Evolutionary conservation across 257 asterid species (phyloP), one percentile per base, ranked within the genome.

Genomic region (Solanum bulbocastanum): DNA sequence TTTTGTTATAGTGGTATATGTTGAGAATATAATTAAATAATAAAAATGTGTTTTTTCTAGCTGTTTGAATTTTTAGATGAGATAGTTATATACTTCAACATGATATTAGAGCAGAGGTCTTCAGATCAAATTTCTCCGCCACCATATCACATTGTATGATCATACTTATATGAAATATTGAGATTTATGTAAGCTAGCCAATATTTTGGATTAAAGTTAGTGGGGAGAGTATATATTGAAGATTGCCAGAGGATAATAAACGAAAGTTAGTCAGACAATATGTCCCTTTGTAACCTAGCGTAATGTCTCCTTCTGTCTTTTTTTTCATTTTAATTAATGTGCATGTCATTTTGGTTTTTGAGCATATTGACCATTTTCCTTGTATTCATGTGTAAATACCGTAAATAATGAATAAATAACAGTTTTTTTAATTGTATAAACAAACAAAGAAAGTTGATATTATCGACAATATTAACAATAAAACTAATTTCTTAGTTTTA

Each of bases 21-120:
- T 18, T 18, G 10, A 18, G 30, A 60, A 60, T 9, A 23, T 56
- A 56, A 18, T 56, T 56, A 18, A 56, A 56, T 18, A 15, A 49
- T 49, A 49, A 49, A 52, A 52, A 6, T 52, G 0, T 16, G 0
- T 52, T 18, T 6, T 18, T 0, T 52, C 0, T 49, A 49, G 0
- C 8, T 5, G 8, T 49, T 52, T 52, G 0, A 60, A 0, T 4
- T 60, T 23, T 60, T 10, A 23, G 6, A 9, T 60, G 6, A 60
- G 3, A 60, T 60, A n/a, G 1, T 58, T 20, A 58, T 22, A 58
- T 0, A 22, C 12, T 20, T 58, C n/a, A 52, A 52, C 4, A 0
- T 52, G n/a, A 1, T 18, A 18, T 56, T 0, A 18, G 0, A 52
- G n/a, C 9, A 52, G 10, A 52, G 0, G 0, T 16, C 10, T 16